Percentiles rank a stretch among this genome's conserved stretches.
phyloP scores from a whole-genome alignment of 176 grass and related monocot species.

The Triticum urartu region DNA sequence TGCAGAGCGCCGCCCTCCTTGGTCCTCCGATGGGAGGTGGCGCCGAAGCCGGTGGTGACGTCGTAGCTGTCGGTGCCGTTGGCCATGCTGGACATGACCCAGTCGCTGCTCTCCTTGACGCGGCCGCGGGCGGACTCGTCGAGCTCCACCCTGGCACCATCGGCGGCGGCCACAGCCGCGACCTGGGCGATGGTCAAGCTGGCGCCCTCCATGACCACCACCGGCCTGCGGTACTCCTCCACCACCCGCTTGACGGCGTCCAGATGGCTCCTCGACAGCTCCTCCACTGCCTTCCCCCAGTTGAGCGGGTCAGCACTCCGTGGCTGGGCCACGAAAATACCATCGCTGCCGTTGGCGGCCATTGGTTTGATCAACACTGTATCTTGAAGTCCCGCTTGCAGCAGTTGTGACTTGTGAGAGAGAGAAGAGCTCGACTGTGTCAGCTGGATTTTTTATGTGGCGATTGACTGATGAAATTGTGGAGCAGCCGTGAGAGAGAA shows the following conservation, averaged over 20 bases:
- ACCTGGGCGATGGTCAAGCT: conserved; percentile 65
- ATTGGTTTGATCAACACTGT: neutral
- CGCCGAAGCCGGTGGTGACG: conserved; percentile 5
- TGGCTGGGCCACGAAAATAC: conserved; percentile 12
- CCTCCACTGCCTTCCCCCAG: conserved; percentile 53
- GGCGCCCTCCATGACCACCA: conserved; percentile 62
- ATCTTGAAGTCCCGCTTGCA: neutral
- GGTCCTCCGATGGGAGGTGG: conserved; percentile 10
- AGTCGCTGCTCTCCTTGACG: conserved; percentile 6
- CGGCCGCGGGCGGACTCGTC: neutral
- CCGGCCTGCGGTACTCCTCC: conserved; percentile 48
- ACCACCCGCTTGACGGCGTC: conserved; percentile 72
- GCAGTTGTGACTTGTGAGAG: neutral
- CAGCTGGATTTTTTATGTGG: too few species aligned
- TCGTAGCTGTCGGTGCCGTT: conserved; percentile 10
- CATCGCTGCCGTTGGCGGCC: conserved; percentile 24
- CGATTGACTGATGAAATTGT: too few species aligned
- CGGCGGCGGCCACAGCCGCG: conserved; percentile 51
- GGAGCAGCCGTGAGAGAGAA: neutral
- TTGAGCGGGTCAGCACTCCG: conserved; percentile 48
- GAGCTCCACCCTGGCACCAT: conserved; percentile 6
- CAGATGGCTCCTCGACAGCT: conserved; percentile 49
- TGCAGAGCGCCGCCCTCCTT: conserved; percentile 8
- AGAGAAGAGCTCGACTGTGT: conserved; percentile 26
- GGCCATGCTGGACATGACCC: neutral